phyloP scores from a whole-genome alignment of 2,329 filamentous ascomycete genomes.

The Acrocalymma vagum region DNA sequence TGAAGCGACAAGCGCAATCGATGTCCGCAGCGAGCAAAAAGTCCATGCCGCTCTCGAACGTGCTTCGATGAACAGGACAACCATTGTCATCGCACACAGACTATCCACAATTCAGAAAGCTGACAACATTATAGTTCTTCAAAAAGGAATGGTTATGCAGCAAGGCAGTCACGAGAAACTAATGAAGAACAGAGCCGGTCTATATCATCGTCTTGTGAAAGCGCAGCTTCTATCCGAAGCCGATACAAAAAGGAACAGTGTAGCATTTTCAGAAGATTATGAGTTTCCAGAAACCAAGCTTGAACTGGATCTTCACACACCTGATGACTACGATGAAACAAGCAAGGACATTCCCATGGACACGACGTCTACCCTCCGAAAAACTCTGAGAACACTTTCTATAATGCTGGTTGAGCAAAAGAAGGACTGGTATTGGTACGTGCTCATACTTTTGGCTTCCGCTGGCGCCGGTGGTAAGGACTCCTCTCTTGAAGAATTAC shows the following conservation, averaged over 20 bases:
- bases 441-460: constrained; percentile 24
- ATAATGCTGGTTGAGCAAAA: constrained; percentile 28
- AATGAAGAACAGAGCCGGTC: constrained; percentile 63
- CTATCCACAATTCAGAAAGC: constrained; percentile 89
- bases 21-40: constrained; percentile 91
- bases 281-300: constrained; percentile 65
- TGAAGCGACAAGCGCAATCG: constrained; percentile 89
- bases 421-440: constrained; percentile 19
- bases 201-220: constrained; percentile 71
- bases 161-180: constrained; percentile 77
- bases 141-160: constrained; percentile 74
- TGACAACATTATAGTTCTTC: constrained; percentile 76
- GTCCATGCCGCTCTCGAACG: constrained; percentile 90
- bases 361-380: too few relatives aligned
- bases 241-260: background rate
- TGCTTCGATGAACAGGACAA: constrained; percentile 83
- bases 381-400: constrained; percentile 9
- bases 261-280: constrained; percentile 7
- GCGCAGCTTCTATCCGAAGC: constrained; percentile 75
- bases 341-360: too few relatives aligned
- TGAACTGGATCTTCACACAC: too few relatives aligned
- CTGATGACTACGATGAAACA: background rate
- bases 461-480: constrained; percentile 30
- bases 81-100: constrained; percentile 92
- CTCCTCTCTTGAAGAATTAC: background rate